phyloP scores from a whole-genome alignment of 2,329 filamentous ascomycete species.

The Beauveria scarabaeidicola region DNA sequence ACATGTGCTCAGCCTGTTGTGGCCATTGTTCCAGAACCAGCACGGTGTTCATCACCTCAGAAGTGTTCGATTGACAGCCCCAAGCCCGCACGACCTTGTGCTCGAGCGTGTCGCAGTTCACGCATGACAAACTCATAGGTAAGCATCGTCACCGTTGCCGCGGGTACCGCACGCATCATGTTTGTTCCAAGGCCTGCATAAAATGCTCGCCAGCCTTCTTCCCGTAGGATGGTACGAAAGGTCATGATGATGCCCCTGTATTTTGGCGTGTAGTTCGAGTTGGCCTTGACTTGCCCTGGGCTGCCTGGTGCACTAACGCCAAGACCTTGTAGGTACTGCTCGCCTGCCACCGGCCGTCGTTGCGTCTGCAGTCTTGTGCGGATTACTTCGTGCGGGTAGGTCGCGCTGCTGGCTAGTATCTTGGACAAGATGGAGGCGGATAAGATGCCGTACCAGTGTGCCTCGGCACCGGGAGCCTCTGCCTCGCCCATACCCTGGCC shows the following conservation, averaged over 20 bases:
- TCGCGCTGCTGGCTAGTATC: conserved; percentile 85
- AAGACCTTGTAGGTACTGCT: conserved; percentile 42
- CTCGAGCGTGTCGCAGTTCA: conserved; percentile 36
- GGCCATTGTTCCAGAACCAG: background rate
- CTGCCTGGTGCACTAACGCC: conserved; percentile 32
- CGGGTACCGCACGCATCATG: conserved; percentile 90
- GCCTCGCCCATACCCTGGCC: conserved; percentile 77
- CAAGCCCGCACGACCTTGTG: conserved; percentile 29
- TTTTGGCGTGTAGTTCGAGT: conserved; percentile 35
- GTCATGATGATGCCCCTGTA: conserved; percentile 79
- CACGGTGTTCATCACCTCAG: background rate
- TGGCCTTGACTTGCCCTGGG: conserved; percentile 23
- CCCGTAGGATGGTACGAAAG: conserved; percentile 71
- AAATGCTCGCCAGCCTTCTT: conserved; percentile 94
- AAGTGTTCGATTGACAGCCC: conserved; percentile 3
- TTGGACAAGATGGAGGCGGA: conserved; percentile 90
- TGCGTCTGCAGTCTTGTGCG: conserved; percentile 92
- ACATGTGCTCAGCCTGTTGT: background rate
- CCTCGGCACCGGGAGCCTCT: conserved; percentile 29
- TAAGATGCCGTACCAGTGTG: conserved; percentile 76
- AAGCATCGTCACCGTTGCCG: conserved; percentile 94
- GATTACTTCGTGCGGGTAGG: conserved; percentile 95
- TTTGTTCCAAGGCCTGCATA: conserved; percentile 97
- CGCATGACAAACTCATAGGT: conserved; percentile 79
- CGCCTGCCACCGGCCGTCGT: conserved; percentile 56